Percentiles rank a stretch among this genome's conserved stretches.
Conservation (phyloP, 345 rosid genomes). For the Microthlaspi erraticum region DNA sequence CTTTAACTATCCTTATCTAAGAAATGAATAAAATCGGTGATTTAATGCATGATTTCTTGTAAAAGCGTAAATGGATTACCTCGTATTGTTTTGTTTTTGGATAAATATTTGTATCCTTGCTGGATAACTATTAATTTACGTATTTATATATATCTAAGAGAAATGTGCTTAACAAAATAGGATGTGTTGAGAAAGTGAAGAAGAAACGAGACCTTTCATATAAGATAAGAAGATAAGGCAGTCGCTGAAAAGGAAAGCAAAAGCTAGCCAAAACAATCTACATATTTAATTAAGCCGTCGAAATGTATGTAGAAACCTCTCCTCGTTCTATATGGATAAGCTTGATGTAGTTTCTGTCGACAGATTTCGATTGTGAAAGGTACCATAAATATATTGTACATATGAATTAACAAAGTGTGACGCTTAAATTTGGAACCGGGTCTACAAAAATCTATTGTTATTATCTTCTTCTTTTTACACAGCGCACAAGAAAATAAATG, state of each 20-base stretch:
- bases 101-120: background rate
- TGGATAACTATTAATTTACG: background rate
- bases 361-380: conserved; percentile 22
- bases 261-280: conserved; percentile 15
- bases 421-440: background rate
- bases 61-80: background rate
- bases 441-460: background rate
- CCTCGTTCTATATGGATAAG: conserved; percentile 35
- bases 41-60: too few relatives aligned
- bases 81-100: background rate
- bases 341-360: background rate
- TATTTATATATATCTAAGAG: background rate
- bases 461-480: too few relatives aligned
- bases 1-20: too few relatives aligned
- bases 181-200: conserved; percentile 22
- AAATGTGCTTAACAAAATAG: background rate
- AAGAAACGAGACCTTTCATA: conserved; percentile 45
- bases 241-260: conserved; percentile 22
- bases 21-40: too few relatives aligned
- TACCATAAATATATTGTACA: background rate
- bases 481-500: too few relatives aligned
- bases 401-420: background rate
- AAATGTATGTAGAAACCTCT: conserved; percentile 24
- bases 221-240: conserved; percentile 39
- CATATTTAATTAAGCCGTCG: conserved; percentile 21